A percentile compares a stretch with the other conserved stretches of the same genome.
Conservation (phyloP, 257 asterid species). For the Solanum medicagineum region DNA sequence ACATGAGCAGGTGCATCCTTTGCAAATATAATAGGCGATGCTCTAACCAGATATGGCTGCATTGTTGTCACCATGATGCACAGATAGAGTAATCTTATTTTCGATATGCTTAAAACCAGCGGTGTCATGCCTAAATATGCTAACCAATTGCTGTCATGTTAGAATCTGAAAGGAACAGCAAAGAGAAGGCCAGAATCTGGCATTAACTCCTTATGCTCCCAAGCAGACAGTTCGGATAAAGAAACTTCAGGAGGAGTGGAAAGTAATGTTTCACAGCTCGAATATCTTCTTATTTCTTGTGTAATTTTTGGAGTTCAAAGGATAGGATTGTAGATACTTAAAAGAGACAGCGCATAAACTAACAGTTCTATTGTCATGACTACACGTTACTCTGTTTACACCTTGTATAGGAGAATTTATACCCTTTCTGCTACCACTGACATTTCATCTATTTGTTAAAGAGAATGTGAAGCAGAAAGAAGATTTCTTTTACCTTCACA, state of each 20-base stretch:
- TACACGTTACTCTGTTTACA: not conserved
- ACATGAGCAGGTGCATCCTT: not conserved
- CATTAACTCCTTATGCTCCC: not conserved
- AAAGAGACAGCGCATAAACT: not conserved
- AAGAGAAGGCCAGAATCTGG: not conserved
- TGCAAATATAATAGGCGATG: not conserved
- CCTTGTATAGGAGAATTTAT: not conserved
- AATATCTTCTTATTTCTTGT: not conserved
- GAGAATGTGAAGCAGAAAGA: not conserved
- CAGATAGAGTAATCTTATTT: not conserved
- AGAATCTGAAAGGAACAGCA: not conserved
- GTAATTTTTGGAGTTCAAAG: not conserved
- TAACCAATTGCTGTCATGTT: not conserved
- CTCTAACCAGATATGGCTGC: not conserved
- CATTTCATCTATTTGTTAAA: not conserved
- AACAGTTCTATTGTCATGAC: not conserved
- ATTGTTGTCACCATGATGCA: not conserved
- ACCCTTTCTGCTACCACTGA: not conserved
- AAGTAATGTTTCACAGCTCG: not conserved
- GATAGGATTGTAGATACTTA: not conserved
- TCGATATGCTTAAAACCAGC: not conserved
- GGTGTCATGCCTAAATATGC: not conserved
- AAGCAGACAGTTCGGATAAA: not conserved
- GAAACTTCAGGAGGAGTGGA: not conserved
- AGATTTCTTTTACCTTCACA: constrained; percentile 27